Conservation (phyloP, 306 rosid species). For the Alnus glutinosa region DNA sequence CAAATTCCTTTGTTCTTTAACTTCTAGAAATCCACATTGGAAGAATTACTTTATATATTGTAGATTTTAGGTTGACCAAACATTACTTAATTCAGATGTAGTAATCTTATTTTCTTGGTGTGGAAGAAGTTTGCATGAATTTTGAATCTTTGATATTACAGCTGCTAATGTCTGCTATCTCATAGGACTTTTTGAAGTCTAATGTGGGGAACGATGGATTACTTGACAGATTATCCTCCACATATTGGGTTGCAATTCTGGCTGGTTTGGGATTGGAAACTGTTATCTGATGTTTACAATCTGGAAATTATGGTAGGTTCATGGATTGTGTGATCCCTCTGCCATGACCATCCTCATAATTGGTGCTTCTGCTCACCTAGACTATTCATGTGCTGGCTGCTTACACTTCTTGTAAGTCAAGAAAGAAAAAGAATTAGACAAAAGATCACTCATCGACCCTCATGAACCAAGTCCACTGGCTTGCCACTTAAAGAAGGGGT, state of each 20-base stretch:
- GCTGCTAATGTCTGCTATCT: background rate
- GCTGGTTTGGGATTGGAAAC: background rate
- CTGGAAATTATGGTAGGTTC: background rate
- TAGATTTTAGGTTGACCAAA: background rate
- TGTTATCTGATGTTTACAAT: background rate
- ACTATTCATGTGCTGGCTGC: background rate
- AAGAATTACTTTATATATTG: background rate
- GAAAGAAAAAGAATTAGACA: background rate
- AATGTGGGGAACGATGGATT: background rate
- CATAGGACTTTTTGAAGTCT: background rate
- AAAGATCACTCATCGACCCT: background rate
- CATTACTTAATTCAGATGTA: background rate
- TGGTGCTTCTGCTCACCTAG: background rate
- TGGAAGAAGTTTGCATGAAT: background rate
- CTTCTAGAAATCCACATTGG: background rate
- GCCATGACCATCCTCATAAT: background rate
- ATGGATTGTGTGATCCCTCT: background rate
- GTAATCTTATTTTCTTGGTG: background rate
- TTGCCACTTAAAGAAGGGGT: background rate
- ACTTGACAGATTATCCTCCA: background rate
- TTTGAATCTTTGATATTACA: background rate
- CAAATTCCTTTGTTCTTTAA: constrained; percentile 17
- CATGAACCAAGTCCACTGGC: background rate
- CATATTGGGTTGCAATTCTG: background rate
- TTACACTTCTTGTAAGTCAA: background rate